phyloP scores from a whole-genome alignment of 2,329 filamentous ascomycete species.

The Hypoxylon sp. region DNA sequence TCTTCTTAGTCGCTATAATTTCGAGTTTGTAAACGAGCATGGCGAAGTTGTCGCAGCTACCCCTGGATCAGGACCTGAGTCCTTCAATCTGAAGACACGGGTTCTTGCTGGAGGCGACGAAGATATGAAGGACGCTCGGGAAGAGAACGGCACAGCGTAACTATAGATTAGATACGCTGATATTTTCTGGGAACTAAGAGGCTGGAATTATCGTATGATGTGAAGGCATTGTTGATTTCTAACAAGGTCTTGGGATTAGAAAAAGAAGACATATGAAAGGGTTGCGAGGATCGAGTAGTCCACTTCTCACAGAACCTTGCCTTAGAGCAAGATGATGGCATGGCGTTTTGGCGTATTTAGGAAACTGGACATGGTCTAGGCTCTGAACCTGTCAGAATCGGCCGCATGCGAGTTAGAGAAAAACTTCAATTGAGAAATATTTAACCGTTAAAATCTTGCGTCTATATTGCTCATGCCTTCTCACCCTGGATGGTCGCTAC shows the following conservation, averaged over 20 bases:
- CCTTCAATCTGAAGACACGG: constrained; percentile 74
- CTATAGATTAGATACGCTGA: background rate
- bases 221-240: background rate
- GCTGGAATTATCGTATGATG: background rate
- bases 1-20: constrained; percentile 94
- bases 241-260: background rate
- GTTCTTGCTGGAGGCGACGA: constrained; percentile 75
- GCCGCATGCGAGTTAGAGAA: constrained; percentile 15
- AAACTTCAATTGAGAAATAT: constrained; percentile 5
- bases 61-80: constrained; percentile 76
- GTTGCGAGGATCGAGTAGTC: background rate
- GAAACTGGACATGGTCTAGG: constrained; percentile 6
- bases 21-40: constrained; percentile 95
- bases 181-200: background rate
- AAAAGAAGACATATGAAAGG: background rate
- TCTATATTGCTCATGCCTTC: constrained; percentile 61
- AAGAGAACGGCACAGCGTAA: constrained; percentile 47
- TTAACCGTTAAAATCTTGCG: background rate
- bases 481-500: constrained; percentile 97
- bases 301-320: background rate
- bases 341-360: constrained; percentile 29
- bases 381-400: background rate
- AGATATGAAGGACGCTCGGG: constrained; percentile 65
- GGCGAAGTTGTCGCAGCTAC: constrained; percentile 89
- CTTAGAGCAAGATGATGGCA: constrained; percentile 15